Evolutionary conservation across 129 eudicot genomes (phyloP).

Genomic region (Saposhnikovia divaricata): DNA sequence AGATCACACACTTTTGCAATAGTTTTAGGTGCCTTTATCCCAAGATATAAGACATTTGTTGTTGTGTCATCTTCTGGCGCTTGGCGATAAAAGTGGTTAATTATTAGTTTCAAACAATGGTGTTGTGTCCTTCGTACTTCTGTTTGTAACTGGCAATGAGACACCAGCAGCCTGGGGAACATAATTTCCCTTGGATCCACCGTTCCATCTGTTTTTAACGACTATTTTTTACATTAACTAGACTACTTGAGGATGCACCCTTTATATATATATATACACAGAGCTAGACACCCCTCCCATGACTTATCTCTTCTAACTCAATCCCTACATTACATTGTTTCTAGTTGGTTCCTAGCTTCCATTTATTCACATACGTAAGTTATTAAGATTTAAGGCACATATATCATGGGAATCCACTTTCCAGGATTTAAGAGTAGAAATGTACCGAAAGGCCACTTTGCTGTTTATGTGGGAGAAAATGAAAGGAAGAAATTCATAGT

Average conservation of each 20-base stretch:
- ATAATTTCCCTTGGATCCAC: background rate
- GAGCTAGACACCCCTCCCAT: background rate
- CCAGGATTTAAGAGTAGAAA: background rate
- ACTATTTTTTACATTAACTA: too few relatives aligned
- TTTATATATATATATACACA: too few relatives aligned
- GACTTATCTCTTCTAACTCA: too few relatives aligned
- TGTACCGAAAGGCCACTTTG: background rate
- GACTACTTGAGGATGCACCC: background rate
- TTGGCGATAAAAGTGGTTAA: background rate
- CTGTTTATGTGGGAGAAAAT: background rate
- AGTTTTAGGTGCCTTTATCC: background rate
- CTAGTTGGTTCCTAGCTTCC: too few relatives aligned
- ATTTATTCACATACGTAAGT: background rate
- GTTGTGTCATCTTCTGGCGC: background rate
- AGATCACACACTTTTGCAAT: background rate
- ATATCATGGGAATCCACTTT: background rate
- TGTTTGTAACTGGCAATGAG: background rate
- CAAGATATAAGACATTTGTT: background rate
- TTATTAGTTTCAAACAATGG: background rate
- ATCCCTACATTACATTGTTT: background rate
- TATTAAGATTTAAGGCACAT: background rate
- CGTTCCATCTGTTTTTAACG: background rate
- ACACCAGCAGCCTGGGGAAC: background rate
- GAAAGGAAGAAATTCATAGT: background rate
- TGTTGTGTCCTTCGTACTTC: background rate